Base-by-base conservation (phyloP, 2,329 filamentous ascomycete species). In the Ophiostoma sp. region DNA sequence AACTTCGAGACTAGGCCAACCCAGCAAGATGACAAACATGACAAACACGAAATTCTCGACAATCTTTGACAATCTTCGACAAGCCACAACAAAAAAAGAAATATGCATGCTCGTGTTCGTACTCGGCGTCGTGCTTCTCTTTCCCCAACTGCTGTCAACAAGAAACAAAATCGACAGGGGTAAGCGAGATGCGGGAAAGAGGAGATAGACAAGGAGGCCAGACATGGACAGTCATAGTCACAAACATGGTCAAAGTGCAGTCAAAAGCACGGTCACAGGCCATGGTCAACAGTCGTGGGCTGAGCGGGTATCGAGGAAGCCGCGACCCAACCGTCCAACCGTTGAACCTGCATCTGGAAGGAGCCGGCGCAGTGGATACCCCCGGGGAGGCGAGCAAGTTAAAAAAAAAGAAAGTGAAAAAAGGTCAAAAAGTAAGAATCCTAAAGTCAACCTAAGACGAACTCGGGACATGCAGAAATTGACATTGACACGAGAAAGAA, bases 311-410 rank as follows among this genome's bases (percentile, higher is more conserved):
- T n/a, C n/a, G 33, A 42, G 36, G 22, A 66, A 25, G 61, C 61
- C 61, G 61, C 36, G 61, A 66, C 36, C 36, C 61, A 66, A 45
- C n/a, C 61, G 36, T 66, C 61, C 61, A 66, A 64, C 36, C 36
- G 36, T 66, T 42, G 36, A 33, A 22, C 61, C n/a, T 66, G 61
- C 61, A 66, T 45, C 61, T 42, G 33, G 59, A 64, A 64, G 59
- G 59, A 64, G 59, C 31, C 59, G n/a, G 33, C 33, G 19, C 22
- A 5, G 36, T 45, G 61, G 61, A 66, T 45, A 28, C 36, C 12
- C 61, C 61, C 22, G 28, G 55, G 22, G 22, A 19, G 5, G 36
- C n/a, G 36, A 63, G 50, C 50, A 28, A 28, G 22, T 55, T 12
- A 55, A 39, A 63, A 39, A 3, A n/a, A 39, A 15, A 63, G 5